Evolutionary conservation across 257 asterid species (phyloP).

Genomic region (Solanum verrucosum): DNA sequence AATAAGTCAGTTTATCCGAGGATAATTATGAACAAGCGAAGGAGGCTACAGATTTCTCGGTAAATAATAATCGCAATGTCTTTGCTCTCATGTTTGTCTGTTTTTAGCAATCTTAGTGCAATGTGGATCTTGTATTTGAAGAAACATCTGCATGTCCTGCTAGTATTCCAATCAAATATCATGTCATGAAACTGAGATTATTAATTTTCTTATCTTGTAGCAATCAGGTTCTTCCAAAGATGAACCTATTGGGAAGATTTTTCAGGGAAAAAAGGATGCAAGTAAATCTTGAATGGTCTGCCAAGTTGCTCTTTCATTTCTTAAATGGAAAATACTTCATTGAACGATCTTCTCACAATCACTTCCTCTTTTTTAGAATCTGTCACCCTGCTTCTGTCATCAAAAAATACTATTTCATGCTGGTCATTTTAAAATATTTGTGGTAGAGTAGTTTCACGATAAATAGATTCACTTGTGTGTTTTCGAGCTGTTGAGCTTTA

Average conservation of each 20-base stretch:
- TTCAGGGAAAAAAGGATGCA: conserved; percentile 41
- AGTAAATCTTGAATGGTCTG: conserved; percentile 19
- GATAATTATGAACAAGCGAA: too few relatives aligned
- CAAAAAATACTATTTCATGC: background rate
- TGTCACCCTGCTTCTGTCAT: background rate
- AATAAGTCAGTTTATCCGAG: too few relatives aligned
- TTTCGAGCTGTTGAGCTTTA: background rate
- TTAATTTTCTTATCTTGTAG: conserved; percentile 27
- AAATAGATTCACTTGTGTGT: background rate
- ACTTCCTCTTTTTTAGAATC: background rate
- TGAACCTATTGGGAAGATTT: conserved; percentile 39
- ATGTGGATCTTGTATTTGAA: too few relatives aligned
- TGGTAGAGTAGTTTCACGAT: background rate
- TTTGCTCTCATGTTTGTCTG: too few relatives aligned
- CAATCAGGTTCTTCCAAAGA: conserved; percentile 65
- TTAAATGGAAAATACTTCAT: background rate
- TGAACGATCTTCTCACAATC: background rate
- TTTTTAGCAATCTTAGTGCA: too few relatives aligned
- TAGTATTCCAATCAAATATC: background rate
- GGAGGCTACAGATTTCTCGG: too few relatives aligned
- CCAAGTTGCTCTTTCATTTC: background rate
- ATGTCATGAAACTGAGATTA: background rate
- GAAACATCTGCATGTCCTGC: background rate
- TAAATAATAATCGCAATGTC: too few relatives aligned
- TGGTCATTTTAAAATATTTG: background rate